Base-by-base conservation (phyloP, 352 stramenopile genomes). In the Plasmopara halstedii region DNA sequence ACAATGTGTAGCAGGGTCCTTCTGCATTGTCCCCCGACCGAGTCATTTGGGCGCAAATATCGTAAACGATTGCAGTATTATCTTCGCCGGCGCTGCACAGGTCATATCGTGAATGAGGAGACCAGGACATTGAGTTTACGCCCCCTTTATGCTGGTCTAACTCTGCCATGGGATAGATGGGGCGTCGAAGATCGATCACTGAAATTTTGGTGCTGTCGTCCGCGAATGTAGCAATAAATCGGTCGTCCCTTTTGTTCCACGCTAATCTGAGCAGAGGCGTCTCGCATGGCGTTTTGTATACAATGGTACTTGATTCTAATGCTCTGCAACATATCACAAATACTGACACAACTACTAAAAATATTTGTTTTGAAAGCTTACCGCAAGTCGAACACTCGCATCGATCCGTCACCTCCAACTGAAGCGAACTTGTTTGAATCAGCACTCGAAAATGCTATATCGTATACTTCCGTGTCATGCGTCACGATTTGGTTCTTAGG, bases 381-480 rank as follows among this genome's bases (percentile, higher is more conserved):
- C 64, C 96, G 63, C 37, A 99, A 77, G 61, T 99, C 97, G 64
- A 99, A 99, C 36, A 98, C 78, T 3, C 96, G 86, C 6, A 99
- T 70, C 15, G 87, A 97, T 14, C 95, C 96, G 55, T 99, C 97
- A 4, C 88, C 95, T 6, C 96, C 95, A 2, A 99, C 96, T 0
- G 89, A 97, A 3, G 88, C 95, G 68, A 99, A 99, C 1, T 97
- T 81, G 53, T 98, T 85, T 0, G 61, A 42, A 17, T 96, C 93
- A 14, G 94, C 75, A n/a, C 94, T 74, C 4, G 92, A 95, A 50
- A 98, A 99, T 10, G 94, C 88, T 18, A 98, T 88, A 70, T 99
- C 96, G 63, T 98, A 99, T 3, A 99, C 97, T 67, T 99, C 97
- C 31, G 94, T 91, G 53, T 99, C 97, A 59, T 99, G 97, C 9